A percentile compares a stretch with the other conserved stretches of the same genome.
These are phyloP conservation scores for Aristolochia californica DNA, from an alignment of 164 flowering plant species.

Conservation along the genomic window DNA sequence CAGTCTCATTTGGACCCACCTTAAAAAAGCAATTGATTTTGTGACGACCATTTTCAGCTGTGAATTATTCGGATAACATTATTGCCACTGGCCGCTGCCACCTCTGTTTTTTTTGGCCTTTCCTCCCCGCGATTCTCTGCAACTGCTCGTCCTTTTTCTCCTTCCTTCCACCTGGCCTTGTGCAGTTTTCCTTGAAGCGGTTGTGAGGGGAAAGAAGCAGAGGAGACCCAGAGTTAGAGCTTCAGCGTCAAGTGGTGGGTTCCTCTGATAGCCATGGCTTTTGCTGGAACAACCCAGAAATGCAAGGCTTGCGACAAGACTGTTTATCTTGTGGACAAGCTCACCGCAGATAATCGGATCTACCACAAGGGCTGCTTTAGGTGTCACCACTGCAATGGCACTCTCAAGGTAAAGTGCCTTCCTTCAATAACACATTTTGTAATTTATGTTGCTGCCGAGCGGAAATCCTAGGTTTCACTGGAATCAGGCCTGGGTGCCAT, in stretches of 20 bases:
- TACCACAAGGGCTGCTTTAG: slow-evolving; percentile 85
- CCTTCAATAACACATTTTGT: not conserved
- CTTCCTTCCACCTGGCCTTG: not conserved
- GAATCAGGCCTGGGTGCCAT: no score
- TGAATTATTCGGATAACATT: not conserved
- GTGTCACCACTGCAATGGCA: slow-evolving; percentile 66
- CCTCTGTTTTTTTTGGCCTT: slow-evolving; percentile 1
- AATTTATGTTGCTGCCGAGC: no score
- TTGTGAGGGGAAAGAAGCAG: not conserved
- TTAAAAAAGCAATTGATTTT: not conserved
- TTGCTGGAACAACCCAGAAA: slow-evolving; percentile 87
- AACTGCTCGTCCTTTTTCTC: not conserved
- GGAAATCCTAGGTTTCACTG: no score
- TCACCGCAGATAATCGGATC: slow-evolving; percentile 63
- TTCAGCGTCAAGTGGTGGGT: not conserved
- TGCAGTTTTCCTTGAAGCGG: not conserved
- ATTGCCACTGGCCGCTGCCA: not conserved
- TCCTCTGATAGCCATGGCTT: slow-evolving; percentile 39
- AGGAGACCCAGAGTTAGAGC: not conserved
- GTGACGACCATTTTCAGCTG: not conserved
- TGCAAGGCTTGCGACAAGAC: slow-evolving; percentile 88
- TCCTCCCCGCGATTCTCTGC: not conserved
- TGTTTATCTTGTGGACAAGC: slow-evolving; percentile 77
- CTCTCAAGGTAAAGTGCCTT: slow-evolving; percentile 2
- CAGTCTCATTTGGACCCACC: no score